Conservation (phyloP, 169 alveolate genomes). For the Cryptosporidium ryanae region DNA sequence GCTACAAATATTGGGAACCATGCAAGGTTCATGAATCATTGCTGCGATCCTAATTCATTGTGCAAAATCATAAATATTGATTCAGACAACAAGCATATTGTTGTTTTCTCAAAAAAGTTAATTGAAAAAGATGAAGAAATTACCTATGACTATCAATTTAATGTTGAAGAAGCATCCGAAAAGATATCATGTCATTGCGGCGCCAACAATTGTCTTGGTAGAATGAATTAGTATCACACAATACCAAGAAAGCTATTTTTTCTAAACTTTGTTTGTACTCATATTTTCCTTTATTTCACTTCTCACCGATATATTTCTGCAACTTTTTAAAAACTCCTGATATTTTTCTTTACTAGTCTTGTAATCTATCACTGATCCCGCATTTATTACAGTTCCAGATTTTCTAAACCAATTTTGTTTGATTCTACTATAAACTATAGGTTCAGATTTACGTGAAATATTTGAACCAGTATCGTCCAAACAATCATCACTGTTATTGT, state of each 20-base stretch:
- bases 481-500: not conserved
- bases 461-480: constrained; percentile 9
- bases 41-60: constrained; percentile 94
- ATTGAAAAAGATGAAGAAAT: constrained; percentile 95
- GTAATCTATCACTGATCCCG: not conserved
- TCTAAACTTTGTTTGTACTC: not conserved
- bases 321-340: constrained; percentile 27
- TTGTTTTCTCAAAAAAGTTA: constrained; percentile 92
- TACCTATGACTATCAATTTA: constrained; percentile 95
- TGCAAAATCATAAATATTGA: constrained; percentile 88
- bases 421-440: constrained; percentile 6
- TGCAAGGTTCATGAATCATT: constrained; percentile 96
- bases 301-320: not conserved
- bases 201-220: constrained; percentile 90
- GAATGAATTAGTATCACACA: constrained; percentile 85
- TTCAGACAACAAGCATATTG: constrained; percentile 92
- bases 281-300: constrained; percentile 55
- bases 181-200: constrained; percentile 89
- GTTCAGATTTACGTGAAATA: constrained; percentile 66
- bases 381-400: constrained; percentile 62
- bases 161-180: constrained; percentile 88
- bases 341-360: constrained; percentile 2
- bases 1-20: constrained; percentile 96
- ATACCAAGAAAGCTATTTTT: not conserved
- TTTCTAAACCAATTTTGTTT: constrained; percentile 1